Base-by-base conservation (phyloP, 257 asterid genomes). In the Petrea volubilis region DNA sequence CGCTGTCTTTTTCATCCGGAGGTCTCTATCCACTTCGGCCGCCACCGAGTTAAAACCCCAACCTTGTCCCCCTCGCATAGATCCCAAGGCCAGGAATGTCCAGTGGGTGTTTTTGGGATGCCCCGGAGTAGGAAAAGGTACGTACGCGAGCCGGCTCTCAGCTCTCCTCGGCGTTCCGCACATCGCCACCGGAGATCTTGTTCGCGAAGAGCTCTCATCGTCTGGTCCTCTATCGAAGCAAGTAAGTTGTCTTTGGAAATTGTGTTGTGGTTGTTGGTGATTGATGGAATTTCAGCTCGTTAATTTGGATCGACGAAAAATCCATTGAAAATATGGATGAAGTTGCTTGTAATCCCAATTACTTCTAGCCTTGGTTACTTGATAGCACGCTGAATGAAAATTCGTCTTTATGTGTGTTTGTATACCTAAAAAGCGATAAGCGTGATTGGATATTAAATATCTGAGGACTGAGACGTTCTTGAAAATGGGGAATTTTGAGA, bases 71-170 rank as follows among this genome's bases (percentile, higher is more conserved):
- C 81, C 82, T 40, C 80, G 78, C 23, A 28, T 69, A 61, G 95
- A 87, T 83, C 91, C 86, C 23, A 90, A 85, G 83, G 84, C 44
- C 56, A 85, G 90, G 67, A 83, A 73, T 65, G 81, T 88, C 47
- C 99, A 95, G 75, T 95, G 98, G 98, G 98, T 92, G 0, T 95
- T 95, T 67, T 76, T 92, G 70, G 97, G 99, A 1, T 88, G 98
- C 74, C 99, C 99, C 1, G 99, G 99, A 58, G 99, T 95, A 7
- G 99, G 99, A 61, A 95, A 92, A 71, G 98, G 99, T 5, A 95
- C 99, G 5, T 92, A 89, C 77, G 98, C 98, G 65, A 95, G 99
- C 60, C 93, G 99, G 2, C 96, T 95, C 24, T 90, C 97, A 7
- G 56, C 73, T 36, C 88, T 84, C 60, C 95, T 95, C 55, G 90